Evolutionary conservation across 768 basidiomycete species (phyloP), one percentile per base, ranked within the genome.

Genomic region (Leccinum aurantiacum): DNA sequence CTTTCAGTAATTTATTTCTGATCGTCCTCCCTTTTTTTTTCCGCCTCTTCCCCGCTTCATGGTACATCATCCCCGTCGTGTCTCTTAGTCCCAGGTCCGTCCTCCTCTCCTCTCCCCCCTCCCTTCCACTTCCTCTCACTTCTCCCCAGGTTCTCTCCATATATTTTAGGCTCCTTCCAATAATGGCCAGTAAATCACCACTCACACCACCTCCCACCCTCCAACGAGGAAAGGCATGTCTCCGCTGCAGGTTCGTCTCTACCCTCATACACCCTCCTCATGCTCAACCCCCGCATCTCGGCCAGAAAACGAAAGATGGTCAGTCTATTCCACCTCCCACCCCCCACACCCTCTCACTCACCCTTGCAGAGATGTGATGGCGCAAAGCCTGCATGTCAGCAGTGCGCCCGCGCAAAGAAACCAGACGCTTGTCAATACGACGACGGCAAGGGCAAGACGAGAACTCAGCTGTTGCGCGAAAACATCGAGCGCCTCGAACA

Each of bases 361-460:
- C 0, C 58, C 57, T 22, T 61, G 9, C 63, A 92, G 90, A 81
- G 88, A 74, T 92, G 90, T 69, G 90, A 91, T 67, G 90, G 89
- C 62, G 67, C 67, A 50, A 91, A 89, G 71, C 90, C 90, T 29
- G 81, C 88, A 13, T 92, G 90, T 62, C 87, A 88, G 63, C 90
- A 92, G 69, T 92, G 90, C 68, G 77, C 78, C 29, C 85, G 87
- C 55, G 89, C 89, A 47, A 91, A 91, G 80, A 91, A 90, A 70
- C 77, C 77, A 54, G 88, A 90, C 3, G 77, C 71, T 11, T 92
- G 90, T 73, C 88, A 89, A 67, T 92, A 91, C 70, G 90, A 92
- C 65, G 90, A 92, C 73, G 90, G 90, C 25, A 90, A 88, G 76
- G 88, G 88, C 53, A 91, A 91, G 77, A 91, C 89, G 49, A 81